Percentiles rank a stretch among this genome's conserved stretches.
Conservation (phyloP, 169 alveolate genomes). For the Plasmodium knowlesi region DNA sequence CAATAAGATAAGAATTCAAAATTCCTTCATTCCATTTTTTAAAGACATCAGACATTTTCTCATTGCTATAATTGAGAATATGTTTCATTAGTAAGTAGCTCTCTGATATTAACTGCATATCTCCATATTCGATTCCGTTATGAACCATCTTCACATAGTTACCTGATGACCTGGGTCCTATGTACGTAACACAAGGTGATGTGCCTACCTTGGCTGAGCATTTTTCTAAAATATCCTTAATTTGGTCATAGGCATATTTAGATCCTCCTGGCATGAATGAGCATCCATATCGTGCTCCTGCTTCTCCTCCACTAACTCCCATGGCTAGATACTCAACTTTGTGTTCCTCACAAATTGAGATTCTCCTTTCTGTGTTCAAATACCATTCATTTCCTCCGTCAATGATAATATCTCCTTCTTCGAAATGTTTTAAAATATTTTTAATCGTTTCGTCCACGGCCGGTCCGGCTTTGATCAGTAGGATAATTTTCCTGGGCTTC, state of each 20-base stretch:
- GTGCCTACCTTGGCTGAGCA: conserved; percentile 78
- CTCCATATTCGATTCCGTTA: conserved; percentile 90
- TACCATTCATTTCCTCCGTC: conserved; percentile 92
- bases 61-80: conserved; percentile 45
- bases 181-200: conserved; percentile 79
- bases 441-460: conserved; percentile 81
- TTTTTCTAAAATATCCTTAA: conserved; percentile 77
- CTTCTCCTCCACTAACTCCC: conserved; percentile 92
- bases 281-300: conserved; percentile 88
- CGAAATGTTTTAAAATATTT: conserved; percentile 75
- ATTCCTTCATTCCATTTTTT: conserved; percentile 79
- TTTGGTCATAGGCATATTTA: conserved; percentile 79
- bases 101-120: conserved; percentile 88
- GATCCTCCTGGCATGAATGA: conserved; percentile 90
- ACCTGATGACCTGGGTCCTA: conserved; percentile 89
- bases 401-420: conserved; percentile 82
- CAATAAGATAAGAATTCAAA: conserved; percentile 82
- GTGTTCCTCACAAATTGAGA: conserved; percentile 19
- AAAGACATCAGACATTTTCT: conserved; percentile 66
- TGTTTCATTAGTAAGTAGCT: conserved; percentile 68
- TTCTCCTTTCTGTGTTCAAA: conserved; percentile 84
- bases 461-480: conserved; percentile 85
- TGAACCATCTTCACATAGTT: conserved; percentile 91
- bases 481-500: conserved; percentile 83
- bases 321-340: conserved; percentile 82